phyloP scores from a whole-genome alignment of 164 flowering plant genomes.

The Hamamelis virginiana region DNA sequence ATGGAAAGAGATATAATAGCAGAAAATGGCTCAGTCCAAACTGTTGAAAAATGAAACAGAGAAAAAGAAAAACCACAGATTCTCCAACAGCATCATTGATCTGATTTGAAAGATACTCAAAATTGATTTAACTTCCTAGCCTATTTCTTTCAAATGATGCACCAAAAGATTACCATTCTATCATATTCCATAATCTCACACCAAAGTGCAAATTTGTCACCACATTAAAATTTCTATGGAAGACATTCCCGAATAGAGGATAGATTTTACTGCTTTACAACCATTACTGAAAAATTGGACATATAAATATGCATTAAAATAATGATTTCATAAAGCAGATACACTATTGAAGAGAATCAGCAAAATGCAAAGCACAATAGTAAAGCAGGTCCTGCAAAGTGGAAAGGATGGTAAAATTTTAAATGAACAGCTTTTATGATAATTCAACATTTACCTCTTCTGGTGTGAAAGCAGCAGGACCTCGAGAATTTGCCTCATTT shows the following conservation, averaged over 20 bases:
- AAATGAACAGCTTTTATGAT: neutral
- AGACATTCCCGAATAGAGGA: neutral
- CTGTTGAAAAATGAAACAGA: neutral
- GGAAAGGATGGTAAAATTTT: neutral
- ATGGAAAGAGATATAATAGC: no score
- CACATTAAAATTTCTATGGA: neutral
- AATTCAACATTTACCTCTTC: slow-evolving; percentile 61
- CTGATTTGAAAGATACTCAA: neutral
- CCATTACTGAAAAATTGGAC: neutral
- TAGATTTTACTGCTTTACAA: neutral
- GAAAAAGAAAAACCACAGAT: neutral
- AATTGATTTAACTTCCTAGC: neutral
- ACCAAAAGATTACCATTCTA: neutral
- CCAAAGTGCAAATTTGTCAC: neutral
- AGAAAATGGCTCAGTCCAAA: no score
- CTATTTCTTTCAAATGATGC: neutral
- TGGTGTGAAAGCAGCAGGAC: slow-evolving; percentile 67
- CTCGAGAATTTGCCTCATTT: slow-evolving; percentile 71
- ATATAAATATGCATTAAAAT: neutral
- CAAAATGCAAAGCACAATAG: neutral
- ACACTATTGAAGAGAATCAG: neutral
- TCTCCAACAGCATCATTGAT: neutral
- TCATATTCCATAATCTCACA: neutral
- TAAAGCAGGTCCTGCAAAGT: neutral
- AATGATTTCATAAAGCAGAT: neutral